A percentile compares a stretch with the other conserved stretches of the same genome.
Conservation (phyloP, 176 grass and related monocot genomes). For the Aegilops umbellulata region DNA sequence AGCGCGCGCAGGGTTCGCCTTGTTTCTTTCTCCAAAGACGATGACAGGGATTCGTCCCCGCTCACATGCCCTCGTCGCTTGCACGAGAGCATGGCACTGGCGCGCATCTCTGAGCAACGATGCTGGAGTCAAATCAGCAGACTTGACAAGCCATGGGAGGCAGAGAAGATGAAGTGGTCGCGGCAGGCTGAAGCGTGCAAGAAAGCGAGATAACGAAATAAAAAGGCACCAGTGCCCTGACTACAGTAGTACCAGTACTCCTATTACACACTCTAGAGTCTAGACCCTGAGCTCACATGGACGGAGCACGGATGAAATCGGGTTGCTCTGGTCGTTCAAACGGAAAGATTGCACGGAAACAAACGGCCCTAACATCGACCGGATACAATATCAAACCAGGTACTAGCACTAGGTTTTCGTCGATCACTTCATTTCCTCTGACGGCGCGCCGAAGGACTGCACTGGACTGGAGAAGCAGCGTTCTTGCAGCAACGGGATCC, state of each 20-base stretch:
- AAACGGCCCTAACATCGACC: no score
- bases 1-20: background rate
- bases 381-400: no score
- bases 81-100: background rate
- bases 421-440: background rate
- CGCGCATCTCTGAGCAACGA: background rate
- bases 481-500: background rate
- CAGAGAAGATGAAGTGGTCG: background rate
- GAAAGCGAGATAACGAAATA: background rate
- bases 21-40: background rate
- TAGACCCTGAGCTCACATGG: no score
- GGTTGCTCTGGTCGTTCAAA: no score
- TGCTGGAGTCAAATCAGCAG: background rate
- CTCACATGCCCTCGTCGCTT: background rate
- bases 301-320: no score
- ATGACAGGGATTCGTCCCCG: background rate
- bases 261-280: no score
- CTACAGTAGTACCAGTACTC: background rate
- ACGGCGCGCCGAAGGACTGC: background rate
- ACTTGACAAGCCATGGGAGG: slow-evolving; percentile 36
- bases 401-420: background rate
- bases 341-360: background rate
- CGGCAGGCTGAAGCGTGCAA: background rate
- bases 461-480: background rate
- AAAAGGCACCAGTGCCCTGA: background rate